Base-by-base conservation (phyloP, 306 rosid species). In the Abrus pulchellus region DNA sequence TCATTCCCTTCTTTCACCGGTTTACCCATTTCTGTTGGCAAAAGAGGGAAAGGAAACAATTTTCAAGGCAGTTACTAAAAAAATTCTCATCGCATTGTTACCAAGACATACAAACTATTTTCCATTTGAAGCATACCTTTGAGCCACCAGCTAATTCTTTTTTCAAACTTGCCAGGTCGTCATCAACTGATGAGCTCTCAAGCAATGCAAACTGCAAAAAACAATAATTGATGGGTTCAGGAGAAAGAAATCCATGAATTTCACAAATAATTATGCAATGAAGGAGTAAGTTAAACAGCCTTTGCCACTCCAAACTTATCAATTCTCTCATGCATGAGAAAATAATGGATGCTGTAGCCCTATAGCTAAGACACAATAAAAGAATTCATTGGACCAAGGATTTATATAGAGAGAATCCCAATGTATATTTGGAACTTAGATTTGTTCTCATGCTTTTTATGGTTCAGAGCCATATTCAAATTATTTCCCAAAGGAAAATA, bases 141-240 rank as follows among this genome's bases (percentile, higher is more conserved):
- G 92, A 79, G 84, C 87, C 76, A 62, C 92, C 93, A 44, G 98
- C 84, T 61, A 94, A 66, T 84, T 94, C 98, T 82, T 84, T 90
- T 88, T 89, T 92, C 92, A 94, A 84, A 81, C 75, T 72, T 28
- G 89, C 92, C 52, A 94, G 90, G 86, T 94, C 98, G 9, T 94
- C 98, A 2, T 94, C 98, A 67, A 94, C 97, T 1, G 97, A 94
- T 45, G 98, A 85, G 77, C 93, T 75, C 90, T 91, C 98, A 30
- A 93, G 85, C 92, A 93, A 27, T 34, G 98, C 98, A 91, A 93
- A 93, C 98, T 93, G 92, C 74, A 83, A 88, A 79, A 82, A 82
- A 48, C 40, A 72, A 73, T 64, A 77, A 77, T 53, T 36, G 66
- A 71, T 44, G 8, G 34, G 62, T 7, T 43, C 75, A 83, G 10